Conservation (phyloP, 495 filamentous ascomycete genomes). For the Penicillium canescens region DNA sequence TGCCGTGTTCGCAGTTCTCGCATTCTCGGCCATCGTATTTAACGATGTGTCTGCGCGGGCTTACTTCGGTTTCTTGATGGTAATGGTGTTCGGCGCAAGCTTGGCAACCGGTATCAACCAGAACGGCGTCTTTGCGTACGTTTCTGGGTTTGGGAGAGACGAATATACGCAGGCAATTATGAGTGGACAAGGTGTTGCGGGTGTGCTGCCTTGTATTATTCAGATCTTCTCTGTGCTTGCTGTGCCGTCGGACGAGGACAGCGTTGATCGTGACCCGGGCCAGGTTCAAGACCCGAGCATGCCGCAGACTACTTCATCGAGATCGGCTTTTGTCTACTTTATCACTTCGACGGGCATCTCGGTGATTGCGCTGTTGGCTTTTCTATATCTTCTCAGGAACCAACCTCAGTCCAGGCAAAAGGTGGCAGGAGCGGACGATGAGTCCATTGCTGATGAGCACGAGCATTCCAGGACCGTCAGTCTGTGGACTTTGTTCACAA, state of each 20-base stretch:
- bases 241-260: conserved; percentile 42
- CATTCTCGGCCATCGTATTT: conserved; percentile 73
- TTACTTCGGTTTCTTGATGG: conserved; percentile 81
- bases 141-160: conserved; percentile 74
- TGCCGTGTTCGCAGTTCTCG: conserved; percentile 69
- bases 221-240: conserved; percentile 80
- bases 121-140: conserved; percentile 93
- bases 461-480: conserved; percentile 53
- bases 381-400: conserved; percentile 54
- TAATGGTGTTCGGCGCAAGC: conserved; percentile 77
- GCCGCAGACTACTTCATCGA: conserved; percentile 46
- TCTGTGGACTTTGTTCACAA: conserved; percentile 65
- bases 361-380: conserved; percentile 55
- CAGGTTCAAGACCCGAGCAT: conserved; percentile 15
- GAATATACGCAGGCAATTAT: conserved; percentile 96
- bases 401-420: conserved; percentile 31
- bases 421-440: conserved; percentile 13
- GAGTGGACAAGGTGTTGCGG: conserved; percentile 89
- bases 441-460: conserved; percentile 9
- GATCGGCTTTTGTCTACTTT: conserved; percentile 87
- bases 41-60: conserved; percentile 54
- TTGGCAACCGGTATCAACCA: conserved; percentile 82
- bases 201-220: conserved; percentile 84
- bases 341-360: conserved; percentile 76
- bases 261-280: not conserved